These are phyloP conservation scores for Ambrosiella cleistominuta DNA, from an alignment of 2,329 filamentous ascomycete genomes.

Conservation along the genomic window DNA sequence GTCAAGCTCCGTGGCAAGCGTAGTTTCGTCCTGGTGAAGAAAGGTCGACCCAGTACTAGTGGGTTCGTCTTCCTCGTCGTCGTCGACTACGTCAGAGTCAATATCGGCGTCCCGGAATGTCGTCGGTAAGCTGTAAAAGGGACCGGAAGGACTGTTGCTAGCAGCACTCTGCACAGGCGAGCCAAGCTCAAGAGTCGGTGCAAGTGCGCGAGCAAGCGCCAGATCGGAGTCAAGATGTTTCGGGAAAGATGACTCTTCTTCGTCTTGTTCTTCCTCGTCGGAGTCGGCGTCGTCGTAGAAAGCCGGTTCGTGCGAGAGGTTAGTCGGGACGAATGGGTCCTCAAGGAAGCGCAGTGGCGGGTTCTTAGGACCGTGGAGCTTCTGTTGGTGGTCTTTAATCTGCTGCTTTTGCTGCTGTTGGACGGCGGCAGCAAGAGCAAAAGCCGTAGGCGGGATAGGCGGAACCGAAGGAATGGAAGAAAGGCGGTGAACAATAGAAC, in stretches of 20 bases:
- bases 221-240: constrained; percentile 1
- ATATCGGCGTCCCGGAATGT: not conserved
- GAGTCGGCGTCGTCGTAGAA: not conserved
- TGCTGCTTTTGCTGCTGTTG: not conserved
- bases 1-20: not conserved
- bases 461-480: not conserved
- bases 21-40: not conserved
- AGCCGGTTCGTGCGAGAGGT: not conserved
- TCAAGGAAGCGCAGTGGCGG: not conserved
- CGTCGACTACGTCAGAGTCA: not conserved
- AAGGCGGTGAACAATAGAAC: not conserved
- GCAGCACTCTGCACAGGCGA: not conserved
- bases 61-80: not conserved
- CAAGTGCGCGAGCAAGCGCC: not conserved
- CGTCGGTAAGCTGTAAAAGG: not conserved
- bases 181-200: not conserved
- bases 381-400: not conserved
- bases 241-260: not conserved
- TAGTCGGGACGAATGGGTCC: not conserved
- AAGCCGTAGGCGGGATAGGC: not conserved
- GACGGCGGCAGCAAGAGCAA: not conserved
- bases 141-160: not conserved
- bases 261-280: not conserved
- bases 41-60: not conserved
- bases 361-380: not conserved